Evolutionary conservation across 2,329 filamentous ascomycete genomes (phyloP).

Genomic region (Phaeosphaeriaceae sp.): DNA sequence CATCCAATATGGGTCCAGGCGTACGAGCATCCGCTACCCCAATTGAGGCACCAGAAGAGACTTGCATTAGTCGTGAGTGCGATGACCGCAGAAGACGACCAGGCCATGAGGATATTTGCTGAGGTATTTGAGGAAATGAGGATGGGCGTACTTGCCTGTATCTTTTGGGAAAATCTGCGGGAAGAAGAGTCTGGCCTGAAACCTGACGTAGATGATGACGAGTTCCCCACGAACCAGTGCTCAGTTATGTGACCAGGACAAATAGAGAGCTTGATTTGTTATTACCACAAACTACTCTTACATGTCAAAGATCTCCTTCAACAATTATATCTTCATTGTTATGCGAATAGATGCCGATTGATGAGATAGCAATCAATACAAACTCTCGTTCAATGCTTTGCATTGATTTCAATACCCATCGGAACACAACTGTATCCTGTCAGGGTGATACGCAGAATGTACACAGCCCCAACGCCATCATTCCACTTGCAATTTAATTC

Average conservation of each 20-base stretch:
- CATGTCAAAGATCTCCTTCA: too few species aligned
- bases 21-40: constrained; percentile 12
- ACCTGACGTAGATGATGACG: constrained; percentile 9
- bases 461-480: too few species aligned
- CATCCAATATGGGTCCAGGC: constrained; percentile 16
- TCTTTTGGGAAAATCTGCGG: constrained; percentile 18
- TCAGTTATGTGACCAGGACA: constrained; percentile 12
- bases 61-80: constrained; percentile 11
- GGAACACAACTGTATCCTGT: too few species aligned
- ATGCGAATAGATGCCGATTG: too few species aligned
- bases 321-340: too few species aligned
- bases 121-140: constrained; percentile 13
- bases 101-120: constrained; percentile 16
- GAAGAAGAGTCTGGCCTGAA: constrained; percentile 12
- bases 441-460: too few species aligned
- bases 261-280: neutral
- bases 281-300: too few species aligned
- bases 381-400: too few species aligned
- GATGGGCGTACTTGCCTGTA: constrained; percentile 11
- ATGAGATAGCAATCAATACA: too few species aligned
- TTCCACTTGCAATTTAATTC: too few species aligned
- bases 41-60: constrained; percentile 14
- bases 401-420: too few species aligned
- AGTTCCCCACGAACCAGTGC: constrained; percentile 11
- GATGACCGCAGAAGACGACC: constrained; percentile 14